Evolutionary conservation across 208 protist species (phyloP).

Genomic region (Acanthamoeba royreba): DNA sequence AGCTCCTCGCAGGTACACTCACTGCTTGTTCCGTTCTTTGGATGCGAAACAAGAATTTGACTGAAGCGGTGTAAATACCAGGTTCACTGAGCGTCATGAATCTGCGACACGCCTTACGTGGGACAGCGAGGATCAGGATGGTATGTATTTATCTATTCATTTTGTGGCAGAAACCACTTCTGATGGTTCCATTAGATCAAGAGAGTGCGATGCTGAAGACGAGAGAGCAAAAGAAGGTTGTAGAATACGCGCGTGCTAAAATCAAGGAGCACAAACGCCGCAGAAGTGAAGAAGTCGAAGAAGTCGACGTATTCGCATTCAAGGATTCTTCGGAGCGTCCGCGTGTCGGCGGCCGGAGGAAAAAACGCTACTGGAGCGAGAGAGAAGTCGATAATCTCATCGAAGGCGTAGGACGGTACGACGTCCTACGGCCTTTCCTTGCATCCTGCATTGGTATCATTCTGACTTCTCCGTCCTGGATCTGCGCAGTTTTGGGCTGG

Average conservation of each 20-base stretch:
- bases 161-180: neutral
- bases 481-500: neutral
- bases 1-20: neutral
- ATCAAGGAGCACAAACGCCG: too few relatives aligned
- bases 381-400: neutral
- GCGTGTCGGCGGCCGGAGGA: neutral
- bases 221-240: neutral
- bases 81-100: neutral
- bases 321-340: neutral
- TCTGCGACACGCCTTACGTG: neutral
- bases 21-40: neutral
- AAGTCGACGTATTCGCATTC: neutral
- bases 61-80: too few relatives aligned
- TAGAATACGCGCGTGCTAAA: neutral
- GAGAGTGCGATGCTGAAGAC: too few relatives aligned
- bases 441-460: neutral
- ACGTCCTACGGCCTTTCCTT: too few relatives aligned
- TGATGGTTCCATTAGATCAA: neutral
- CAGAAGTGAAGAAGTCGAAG: neutral
- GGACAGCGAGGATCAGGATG: constrained; percentile 8
- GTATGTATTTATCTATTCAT: neutral
- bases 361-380: neutral
- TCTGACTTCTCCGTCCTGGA: neutral
- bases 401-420: neutral
- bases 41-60: too few relatives aligned